A percentile compares a stretch with the other conserved stretches of the same genome.
These are phyloP conservation scores for Trametes villosa DNA, from an alignment of 768 basidiomycete genomes.

Conservation along the genomic window DNA sequence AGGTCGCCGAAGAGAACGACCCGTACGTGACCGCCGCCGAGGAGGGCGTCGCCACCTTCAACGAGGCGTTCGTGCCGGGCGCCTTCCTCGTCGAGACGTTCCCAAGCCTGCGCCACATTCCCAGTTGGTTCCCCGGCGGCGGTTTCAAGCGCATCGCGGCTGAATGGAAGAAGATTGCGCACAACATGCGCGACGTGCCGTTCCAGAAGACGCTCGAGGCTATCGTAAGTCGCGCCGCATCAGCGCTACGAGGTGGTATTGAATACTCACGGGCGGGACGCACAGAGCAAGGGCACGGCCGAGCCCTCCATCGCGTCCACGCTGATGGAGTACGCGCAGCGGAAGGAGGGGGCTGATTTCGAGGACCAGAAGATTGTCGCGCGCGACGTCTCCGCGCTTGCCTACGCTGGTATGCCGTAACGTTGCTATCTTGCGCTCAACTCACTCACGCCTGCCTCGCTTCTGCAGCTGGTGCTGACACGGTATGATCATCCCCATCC, in stretches of 20 bases:
- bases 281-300: conserved; percentile 9
- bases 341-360: conserved; percentile 3
- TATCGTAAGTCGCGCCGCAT: conserved; percentile 7
- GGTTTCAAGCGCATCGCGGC: conserved; percentile 20
- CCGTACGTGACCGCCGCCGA: conserved; percentile 14
- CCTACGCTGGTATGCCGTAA: conserved; percentile 23
- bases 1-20: conserved; percentile 16
- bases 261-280: too few relatives aligned
- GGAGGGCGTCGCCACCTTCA: conserved; percentile 20
- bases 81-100: conserved; percentile 36
- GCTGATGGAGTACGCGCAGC: conserved; percentile 10
- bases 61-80: conserved; percentile 27
- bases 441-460: neutral
- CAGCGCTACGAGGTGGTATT: neutral
- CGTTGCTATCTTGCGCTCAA: too few relatives aligned
- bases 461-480: conserved; percentile 27
- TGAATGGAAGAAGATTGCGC: conserved; percentile 12
- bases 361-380: conserved; percentile 15
- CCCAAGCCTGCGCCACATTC: conserved; percentile 22
- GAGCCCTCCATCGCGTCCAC: conserved; percentile 7
- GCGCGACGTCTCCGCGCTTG: conserved; percentile 15
- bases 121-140: conserved; percentile 24
- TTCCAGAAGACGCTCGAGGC: conserved; percentile 15
- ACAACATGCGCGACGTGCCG: conserved; percentile 19
- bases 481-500: conserved; percentile 1